Conservation (phyloP, 2,329 filamentous ascomycete species). For the Venturia effusa region DNA sequence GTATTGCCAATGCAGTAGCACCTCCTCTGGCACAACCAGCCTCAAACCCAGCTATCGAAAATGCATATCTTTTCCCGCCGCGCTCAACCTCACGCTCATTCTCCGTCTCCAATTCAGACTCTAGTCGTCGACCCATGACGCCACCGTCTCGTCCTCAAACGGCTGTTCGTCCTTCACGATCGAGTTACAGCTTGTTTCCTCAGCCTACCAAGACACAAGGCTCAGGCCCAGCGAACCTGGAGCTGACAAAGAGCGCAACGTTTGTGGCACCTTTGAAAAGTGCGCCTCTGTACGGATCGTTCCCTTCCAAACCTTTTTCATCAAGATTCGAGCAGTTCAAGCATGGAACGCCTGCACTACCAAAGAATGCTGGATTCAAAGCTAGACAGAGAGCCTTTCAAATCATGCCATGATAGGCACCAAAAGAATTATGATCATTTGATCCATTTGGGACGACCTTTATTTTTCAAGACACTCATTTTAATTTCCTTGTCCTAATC, state of each 20-base stretch:
- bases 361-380: not conserved
- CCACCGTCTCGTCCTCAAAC: not conserved
- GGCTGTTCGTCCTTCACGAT: not conserved
- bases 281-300: not conserved
- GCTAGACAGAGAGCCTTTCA: not conserved
- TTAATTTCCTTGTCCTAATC: not conserved
- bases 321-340: not conserved
- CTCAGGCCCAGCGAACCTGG: not conserved
- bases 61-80: not conserved
- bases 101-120: not conserved
- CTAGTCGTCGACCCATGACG: not conserved
- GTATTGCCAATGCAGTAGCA: not conserved
- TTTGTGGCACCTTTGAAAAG: not conserved
- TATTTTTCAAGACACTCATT: too few relatives aligned
- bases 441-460: not conserved
- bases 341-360: not conserved
- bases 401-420: not conserved
- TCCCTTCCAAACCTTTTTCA: not conserved
- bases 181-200: constrained; percentile 3
- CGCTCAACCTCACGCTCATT: not conserved
- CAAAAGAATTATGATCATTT: not conserved
- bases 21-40: not conserved
- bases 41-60: not conserved
- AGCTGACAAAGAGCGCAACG: not conserved
- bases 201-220: not conserved